These are phyloP conservation scores for Apophysomyces variabilis DNA, from an alignment of 371 early-diverging fungal genomes.

Conservation along the genomic window DNA sequence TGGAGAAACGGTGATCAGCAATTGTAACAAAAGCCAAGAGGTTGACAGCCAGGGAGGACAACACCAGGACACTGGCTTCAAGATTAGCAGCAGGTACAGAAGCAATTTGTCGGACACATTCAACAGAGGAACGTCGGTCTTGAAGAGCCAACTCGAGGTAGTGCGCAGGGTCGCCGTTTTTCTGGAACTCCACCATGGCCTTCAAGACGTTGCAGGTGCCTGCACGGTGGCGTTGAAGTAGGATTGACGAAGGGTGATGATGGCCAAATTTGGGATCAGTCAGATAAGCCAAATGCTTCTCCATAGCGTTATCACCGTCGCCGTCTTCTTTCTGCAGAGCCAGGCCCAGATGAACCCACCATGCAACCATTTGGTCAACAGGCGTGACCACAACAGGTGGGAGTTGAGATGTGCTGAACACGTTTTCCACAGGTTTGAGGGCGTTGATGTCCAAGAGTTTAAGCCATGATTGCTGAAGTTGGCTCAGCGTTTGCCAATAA, in stretches of 20 bases:
- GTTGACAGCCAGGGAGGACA: conserved; percentile 37
- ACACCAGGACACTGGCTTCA: conserved; percentile 34
- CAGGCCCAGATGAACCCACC: conserved; percentile 35
- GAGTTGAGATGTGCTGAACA: conserved; percentile 16
- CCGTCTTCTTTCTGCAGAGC: conserved; percentile 23
- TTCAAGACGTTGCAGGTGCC: conserved; percentile 28
- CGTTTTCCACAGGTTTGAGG: conserved; percentile 10
- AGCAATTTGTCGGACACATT: conserved; percentile 32
- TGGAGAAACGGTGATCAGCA: conserved; percentile 21
- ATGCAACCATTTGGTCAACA: conserved; percentile 31
- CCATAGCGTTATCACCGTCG: not conserved
- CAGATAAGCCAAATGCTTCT: conserved; percentile 16
- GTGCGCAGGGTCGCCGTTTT: conserved; percentile 12
- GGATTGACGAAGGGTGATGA: conserved; percentile 24
- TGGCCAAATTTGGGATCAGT: conserved; percentile 19
- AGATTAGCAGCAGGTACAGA: conserved; percentile 19
- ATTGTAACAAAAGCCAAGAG: conserved; percentile 24
- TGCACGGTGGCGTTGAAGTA: conserved; percentile 30
- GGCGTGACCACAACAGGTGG: conserved; percentile 26
- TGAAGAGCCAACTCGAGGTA: conserved; percentile 28
- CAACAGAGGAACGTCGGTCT: conserved; percentile 25
- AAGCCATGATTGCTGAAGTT: conserved; percentile 27
- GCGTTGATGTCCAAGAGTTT: conserved; percentile 17
- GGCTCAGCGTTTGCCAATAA: conserved; percentile 36
- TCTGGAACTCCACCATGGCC: conserved; percentile 20